Conservation (phyloP, 1,284 basidiomycete species). For the Tilletia walkeri region DNA sequence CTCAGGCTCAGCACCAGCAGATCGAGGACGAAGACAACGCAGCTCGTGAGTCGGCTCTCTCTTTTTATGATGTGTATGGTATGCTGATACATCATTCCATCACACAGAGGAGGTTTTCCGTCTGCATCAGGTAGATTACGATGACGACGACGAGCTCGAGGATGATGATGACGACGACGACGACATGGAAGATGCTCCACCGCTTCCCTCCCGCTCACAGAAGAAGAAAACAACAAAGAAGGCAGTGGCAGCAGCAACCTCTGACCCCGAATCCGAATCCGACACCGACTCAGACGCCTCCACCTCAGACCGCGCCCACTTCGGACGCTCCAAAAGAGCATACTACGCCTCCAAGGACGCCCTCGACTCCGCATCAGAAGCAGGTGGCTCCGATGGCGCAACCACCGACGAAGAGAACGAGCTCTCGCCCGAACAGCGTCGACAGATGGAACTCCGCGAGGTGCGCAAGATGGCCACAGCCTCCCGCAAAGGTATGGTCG, state of each 20-base stretch:
- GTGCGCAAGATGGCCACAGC: slow-evolving; percentile 76
- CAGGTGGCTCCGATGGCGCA: slow-evolving; percentile 5
- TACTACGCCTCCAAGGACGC: slow-evolving; percentile 53
- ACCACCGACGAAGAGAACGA: slow-evolving; percentile 25
- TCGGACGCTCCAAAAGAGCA: slow-evolving; percentile 51
- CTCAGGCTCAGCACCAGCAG: background rate
- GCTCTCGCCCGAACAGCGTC: slow-evolving; percentile 56
- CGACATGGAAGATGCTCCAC: slow-evolving; percentile 21
- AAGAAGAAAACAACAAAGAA: slow-evolving; percentile 22
- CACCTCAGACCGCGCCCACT: slow-evolving; percentile 60
- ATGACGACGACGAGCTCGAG: slow-evolving; percentile 56
- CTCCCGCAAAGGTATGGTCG: slow-evolving; percentile 69
- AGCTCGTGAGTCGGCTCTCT: slow-evolving; percentile 54
- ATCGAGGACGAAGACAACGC: slow-evolving; percentile 60
- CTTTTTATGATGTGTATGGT: background rate
- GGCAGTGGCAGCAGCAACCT: slow-evolving; percentile 29
- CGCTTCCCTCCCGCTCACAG: slow-evolving; percentile 19
- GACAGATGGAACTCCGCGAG: slow-evolving; percentile 78
- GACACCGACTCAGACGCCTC: slow-evolving; percentile 11
- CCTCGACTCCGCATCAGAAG: slow-evolving; percentile 46
- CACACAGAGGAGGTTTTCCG: slow-evolving; percentile 1
- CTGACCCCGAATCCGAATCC: slow-evolving; percentile 66
- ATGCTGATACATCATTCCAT: background rate
- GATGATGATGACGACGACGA: slow-evolving; percentile 34
- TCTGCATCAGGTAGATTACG: slow-evolving; percentile 21